A percentile compares a stretch with the other conserved stretches of the same genome.
These are phyloP conservation scores for Spathaspora sp. DNA, from an alignment of 1,139 yeast species.

Conservation along the genomic window DNA sequence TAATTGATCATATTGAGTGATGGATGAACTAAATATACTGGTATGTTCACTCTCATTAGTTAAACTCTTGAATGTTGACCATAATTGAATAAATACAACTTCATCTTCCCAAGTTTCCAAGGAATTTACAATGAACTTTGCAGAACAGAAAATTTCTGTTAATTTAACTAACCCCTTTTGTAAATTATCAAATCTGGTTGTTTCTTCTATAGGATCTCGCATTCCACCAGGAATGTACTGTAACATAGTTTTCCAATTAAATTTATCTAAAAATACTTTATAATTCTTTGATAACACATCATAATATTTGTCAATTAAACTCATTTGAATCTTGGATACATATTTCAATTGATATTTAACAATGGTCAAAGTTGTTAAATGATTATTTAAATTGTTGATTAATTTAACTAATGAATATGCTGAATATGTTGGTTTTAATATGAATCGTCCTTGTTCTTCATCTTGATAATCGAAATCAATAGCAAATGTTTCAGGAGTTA, in stretches of 20 bases:
- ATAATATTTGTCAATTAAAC: constrained; percentile 59
- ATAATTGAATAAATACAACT: constrained; percentile 61
- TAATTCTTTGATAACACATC: constrained; percentile 48
- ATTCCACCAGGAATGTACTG: constrained; percentile 39
- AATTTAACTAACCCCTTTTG: constrained; percentile 52
- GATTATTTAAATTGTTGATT: constrained; percentile 65
- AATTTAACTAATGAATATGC: constrained; percentile 62
- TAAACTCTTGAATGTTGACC: constrained; percentile 48
- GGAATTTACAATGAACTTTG: constrained; percentile 49
- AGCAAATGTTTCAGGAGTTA: constrained; percentile 59
- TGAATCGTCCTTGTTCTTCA: constrained; percentile 19
- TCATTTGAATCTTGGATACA: constrained; percentile 68
- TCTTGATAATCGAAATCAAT: constrained; percentile 64
- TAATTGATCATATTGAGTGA: constrained; percentile 46
- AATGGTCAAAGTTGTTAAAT: constrained; percentile 56
- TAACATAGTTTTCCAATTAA: constrained; percentile 35
- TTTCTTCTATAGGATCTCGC: constrained; percentile 12
- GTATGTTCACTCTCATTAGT: constrained; percentile 24
- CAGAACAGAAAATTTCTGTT: constrained; percentile 62
- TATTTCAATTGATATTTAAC: constrained; percentile 67
- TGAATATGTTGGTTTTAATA: constrained; percentile 63
- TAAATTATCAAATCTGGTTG: constrained; percentile 13
- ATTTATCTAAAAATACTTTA: constrained; percentile 46
- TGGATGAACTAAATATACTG: constrained; percentile 52
- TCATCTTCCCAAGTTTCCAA: constrained; percentile 67